phyloP scores from a whole-genome alignment of 805 yeast genomes.

The Millerago galiae region DNA sequence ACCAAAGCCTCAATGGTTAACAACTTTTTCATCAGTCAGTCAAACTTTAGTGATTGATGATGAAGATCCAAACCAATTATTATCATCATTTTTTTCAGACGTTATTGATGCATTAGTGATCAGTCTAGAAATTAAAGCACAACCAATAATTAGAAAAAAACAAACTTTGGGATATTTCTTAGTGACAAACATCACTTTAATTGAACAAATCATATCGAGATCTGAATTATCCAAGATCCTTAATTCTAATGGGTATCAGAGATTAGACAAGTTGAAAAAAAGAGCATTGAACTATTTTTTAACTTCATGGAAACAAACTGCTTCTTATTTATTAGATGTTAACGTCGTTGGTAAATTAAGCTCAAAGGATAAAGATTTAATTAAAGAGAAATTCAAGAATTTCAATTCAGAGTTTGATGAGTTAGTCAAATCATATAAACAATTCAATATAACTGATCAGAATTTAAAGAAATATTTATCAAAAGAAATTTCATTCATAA shows the following conservation, averaged over 20 bases:
- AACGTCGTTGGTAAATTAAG: slow-evolving; percentile 55
- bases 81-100: slow-evolving; percentile 70
- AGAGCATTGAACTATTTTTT: slow-evolving; percentile 68
- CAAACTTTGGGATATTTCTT: slow-evolving; percentile 60
- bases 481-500: slow-evolving; percentile 67
- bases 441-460: slow-evolving; percentile 60
- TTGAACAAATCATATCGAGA: slow-evolving; percentile 67
- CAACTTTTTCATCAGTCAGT: slow-evolving; percentile 42
- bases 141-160: slow-evolving; percentile 25
- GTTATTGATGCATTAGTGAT: slow-evolving; percentile 67
- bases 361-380: slow-evolving; percentile 71
- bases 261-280: slow-evolving; percentile 65
- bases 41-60: slow-evolving; percentile 33
- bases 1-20: slow-evolving; percentile 48
- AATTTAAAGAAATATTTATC: slow-evolving; percentile 56
- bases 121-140: slow-evolving; percentile 56
- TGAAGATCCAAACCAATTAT: slow-evolving; percentile 40
- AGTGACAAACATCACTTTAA: slow-evolving; percentile 61
- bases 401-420: slow-evolving; percentile 84
- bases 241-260: slow-evolving; percentile 51
- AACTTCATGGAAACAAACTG: slow-evolving; percentile 73
- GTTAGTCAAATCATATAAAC: slow-evolving; percentile 58
- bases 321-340: slow-evolving; percentile 72
- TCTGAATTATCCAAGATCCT: slow-evolving; percentile 49
- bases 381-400: slow-evolving; percentile 77